Evolutionary conservation across 1,139 yeast genomes (phyloP).

Genomic region (Groenewaldozyma auringiensis): DNA sequence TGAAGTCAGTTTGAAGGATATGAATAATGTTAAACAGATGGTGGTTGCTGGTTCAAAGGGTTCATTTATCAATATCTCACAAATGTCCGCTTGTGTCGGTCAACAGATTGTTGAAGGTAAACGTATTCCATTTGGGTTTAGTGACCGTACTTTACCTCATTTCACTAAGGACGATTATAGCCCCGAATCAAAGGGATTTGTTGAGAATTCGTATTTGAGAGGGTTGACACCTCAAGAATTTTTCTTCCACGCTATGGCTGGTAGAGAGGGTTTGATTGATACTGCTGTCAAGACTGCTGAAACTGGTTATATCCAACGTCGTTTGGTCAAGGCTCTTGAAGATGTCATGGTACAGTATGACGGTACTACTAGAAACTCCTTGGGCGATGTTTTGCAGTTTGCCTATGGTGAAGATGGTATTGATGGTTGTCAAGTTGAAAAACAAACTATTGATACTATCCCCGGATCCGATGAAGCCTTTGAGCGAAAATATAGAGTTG

Average conservation of each 20-base stretch:
- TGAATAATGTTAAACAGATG: conserved; percentile 97
- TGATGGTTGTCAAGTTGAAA: conserved; percentile 97
- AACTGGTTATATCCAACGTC: conserved; percentile 98
- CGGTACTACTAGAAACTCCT: conserved; percentile 95
- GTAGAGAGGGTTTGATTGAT: conserved; percentile 99
- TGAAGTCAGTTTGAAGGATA: conserved; percentile 87
- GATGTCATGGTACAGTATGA: conserved; percentile 99
- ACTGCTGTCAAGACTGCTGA: conserved; percentile 99
- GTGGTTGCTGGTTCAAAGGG: conserved; percentile 99
- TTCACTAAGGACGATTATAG: conserved; percentile 97
- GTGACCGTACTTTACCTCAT: conserved; percentile 94
- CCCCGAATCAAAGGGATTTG: conserved; percentile 96
- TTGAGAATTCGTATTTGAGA: conserved; percentile 93
- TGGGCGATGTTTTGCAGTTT: conserved; percentile 94
- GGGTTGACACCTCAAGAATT: conserved; percentile 98
- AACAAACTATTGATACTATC: conserved; percentile 92
- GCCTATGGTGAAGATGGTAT: conserved; percentile 98
- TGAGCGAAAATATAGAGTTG: conserved; percentile 79
- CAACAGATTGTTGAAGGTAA: conserved; percentile 99
- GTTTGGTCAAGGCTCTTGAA: conserved; percentile 95
- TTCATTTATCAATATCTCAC: conserved; percentile 96
- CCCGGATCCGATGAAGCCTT: conserved; percentile 86
- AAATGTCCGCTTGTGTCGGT: conserved; percentile 99
- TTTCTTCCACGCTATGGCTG: conserved; percentile 99
- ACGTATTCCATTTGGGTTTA: conserved; percentile 96